phyloP scores from a whole-genome alignment of 2,329 filamentous ascomycete species.

The Pseudopyrenochaeta lycopersici region DNA sequence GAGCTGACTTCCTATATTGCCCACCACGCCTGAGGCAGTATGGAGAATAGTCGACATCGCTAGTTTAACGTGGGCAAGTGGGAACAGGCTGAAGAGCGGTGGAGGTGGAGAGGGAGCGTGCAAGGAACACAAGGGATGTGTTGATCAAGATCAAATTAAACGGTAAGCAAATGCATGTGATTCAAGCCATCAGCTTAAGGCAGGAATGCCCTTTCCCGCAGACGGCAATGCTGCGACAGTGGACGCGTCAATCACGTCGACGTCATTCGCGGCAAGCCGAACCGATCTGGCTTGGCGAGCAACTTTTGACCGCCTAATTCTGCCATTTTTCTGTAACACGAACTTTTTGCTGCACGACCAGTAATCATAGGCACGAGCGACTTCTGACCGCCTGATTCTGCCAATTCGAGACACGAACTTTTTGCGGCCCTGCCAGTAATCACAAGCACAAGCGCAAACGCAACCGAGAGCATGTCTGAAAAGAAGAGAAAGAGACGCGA shows the following conservation, averaged over 20 bases:
- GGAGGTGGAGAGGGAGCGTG: not conserved
- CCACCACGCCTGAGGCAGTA: slow-evolving; percentile 38
- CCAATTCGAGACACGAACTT: slow-evolving; percentile 38
- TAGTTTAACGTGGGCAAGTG: not conserved
- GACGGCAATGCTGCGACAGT: not conserved
- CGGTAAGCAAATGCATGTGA: slow-evolving; percentile 3
- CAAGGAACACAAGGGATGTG: not conserved
- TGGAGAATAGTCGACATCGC: slow-evolving; percentile 29
- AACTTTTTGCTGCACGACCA: slow-evolving; percentile 31
- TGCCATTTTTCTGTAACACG: slow-evolving; percentile 36
- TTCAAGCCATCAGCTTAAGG: not conserved
- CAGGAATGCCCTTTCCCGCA: slow-evolving; percentile 1
- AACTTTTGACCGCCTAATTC: slow-evolving; percentile 24
- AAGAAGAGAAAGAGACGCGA: slow-evolving; percentile 52
- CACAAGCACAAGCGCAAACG: slow-evolving; percentile 7
- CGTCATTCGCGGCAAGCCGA: slow-evolving; percentile 15
- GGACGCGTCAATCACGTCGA: slow-evolving; percentile 23
- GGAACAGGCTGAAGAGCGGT: not conserved
- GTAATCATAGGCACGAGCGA: not conserved
- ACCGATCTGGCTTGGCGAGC: not conserved
- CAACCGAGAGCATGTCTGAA: slow-evolving; percentile 38
- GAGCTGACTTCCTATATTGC: slow-evolving; percentile 23
- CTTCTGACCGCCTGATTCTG: slow-evolving; percentile 24
- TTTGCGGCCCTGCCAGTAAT: slow-evolving; percentile 21
- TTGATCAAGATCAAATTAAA: not conserved